phyloP scores from a whole-genome alignment of 352 stramenopile genomes.

The Phytopythium sindhum region DNA sequence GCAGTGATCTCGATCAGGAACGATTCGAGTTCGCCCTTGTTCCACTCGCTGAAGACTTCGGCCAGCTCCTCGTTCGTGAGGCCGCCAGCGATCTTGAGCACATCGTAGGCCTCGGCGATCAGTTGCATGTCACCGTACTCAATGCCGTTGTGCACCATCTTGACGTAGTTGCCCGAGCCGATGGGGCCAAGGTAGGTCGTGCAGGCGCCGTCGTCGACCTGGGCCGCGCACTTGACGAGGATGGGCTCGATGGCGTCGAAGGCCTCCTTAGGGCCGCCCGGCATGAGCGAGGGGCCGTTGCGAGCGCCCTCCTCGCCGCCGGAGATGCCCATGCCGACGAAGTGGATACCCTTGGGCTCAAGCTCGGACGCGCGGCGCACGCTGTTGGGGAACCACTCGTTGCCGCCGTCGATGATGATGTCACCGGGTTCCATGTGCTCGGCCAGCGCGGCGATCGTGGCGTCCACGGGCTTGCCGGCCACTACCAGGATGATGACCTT shows the following conservation, averaged over 20 bases:
- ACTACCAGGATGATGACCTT: constrained; percentile 99
- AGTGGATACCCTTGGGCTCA: constrained; percentile 94
- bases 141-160: constrained; percentile 99
- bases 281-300: constrained; percentile 98
- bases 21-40: constrained; percentile 94
- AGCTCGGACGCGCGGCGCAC: constrained; percentile 93
- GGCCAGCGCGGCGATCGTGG: constrained; percentile 85
- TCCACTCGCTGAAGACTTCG: constrained; percentile 96
- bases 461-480: constrained; percentile 95
- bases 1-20: constrained; percentile 99
- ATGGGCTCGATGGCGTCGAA: constrained; percentile 97
- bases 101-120: constrained; percentile 98
- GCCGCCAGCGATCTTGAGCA: constrained; percentile 93
- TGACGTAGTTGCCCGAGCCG: constrained; percentile 99
- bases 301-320: constrained; percentile 97
- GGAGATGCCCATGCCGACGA: constrained; percentile 98
- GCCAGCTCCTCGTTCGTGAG: constrained; percentile 91
- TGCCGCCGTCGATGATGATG: constrained; percentile 98
- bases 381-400: constrained; percentile 99
- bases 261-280: constrained; percentile 93
- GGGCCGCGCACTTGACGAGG: constrained; percentile 95
- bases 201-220: constrained; percentile 94
- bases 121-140: constrained; percentile 99
- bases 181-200: constrained; percentile 96
- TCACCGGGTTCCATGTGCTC: constrained; percentile 93